phyloP scores from a whole-genome alignment of 495 filamentous ascomycete genomes.

The Neurospora intermedia region DNA sequence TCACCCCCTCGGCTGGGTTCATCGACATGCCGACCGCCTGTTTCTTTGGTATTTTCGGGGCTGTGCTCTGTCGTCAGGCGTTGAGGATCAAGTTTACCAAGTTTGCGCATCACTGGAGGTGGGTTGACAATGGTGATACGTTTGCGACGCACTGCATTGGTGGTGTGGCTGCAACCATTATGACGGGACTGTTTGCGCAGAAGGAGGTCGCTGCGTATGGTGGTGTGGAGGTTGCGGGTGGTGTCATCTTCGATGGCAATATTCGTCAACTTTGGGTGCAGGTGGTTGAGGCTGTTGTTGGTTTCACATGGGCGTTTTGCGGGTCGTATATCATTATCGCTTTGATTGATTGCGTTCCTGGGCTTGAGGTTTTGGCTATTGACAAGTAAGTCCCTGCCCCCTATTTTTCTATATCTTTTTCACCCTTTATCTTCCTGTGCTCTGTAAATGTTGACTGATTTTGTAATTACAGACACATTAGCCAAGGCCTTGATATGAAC shows the following conservation, averaged over 20 bases:
- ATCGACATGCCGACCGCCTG: conserved; percentile 80
- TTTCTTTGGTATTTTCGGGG: conserved; percentile 72
- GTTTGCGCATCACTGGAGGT: conserved; percentile 19
- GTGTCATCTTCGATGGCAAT: conserved; percentile 18
- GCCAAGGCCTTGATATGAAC: conserved; percentile 17
- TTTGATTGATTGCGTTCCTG: conserved; percentile 19
- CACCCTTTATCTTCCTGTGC: not conserved
- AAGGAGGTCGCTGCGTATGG: conserved; percentile 20
- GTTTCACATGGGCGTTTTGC: conserved; percentile 17
- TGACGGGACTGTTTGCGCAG: conserved; percentile 65
- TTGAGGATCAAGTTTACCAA: conserved; percentile 81
- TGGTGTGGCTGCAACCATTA: conserved; percentile 63
- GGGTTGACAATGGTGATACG: conserved; percentile 70
- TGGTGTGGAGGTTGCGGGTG: conserved; percentile 15
- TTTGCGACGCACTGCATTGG: conserved; percentile 71
- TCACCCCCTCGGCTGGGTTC: conserved; percentile 71
- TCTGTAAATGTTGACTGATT: conserved; percentile 2
- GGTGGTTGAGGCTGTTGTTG: conserved; percentile 17
- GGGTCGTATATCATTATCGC: conserved; percentile 18
- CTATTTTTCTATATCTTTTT: not conserved
- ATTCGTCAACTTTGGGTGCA: conserved; percentile 16
- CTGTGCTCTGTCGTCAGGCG: conserved; percentile 77
- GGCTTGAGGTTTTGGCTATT: conserved; percentile 18
- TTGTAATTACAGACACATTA: conserved; percentile 11
- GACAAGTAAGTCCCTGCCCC: conserved; percentile 13